A percentile compares a stretch with the other conserved stretches of the same genome.
Conservation (phyloP, 345 rosid genomes). For the Lepidium aucheri region DNA sequence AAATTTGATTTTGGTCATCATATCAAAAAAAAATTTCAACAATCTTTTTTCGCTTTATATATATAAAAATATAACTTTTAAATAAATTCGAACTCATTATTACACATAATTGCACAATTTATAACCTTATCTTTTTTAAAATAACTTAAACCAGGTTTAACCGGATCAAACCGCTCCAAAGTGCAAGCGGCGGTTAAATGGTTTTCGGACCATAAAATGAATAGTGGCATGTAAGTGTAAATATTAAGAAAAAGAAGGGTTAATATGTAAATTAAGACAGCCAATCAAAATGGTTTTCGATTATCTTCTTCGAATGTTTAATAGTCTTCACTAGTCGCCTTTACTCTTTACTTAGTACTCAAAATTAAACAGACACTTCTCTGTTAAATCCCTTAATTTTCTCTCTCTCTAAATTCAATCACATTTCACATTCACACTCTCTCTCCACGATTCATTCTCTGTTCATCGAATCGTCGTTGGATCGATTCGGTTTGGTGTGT, state of each 20-base stretch:
- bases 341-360: slow-evolving; percentile 21
- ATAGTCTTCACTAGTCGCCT: not conserved
- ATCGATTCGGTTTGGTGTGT: slow-evolving; percentile 6
- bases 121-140: not conserved
- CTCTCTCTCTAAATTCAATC: slow-evolving; percentile 19
- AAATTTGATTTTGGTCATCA: not conserved
- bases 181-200: not conserved
- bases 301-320: slow-evolving; percentile 31
- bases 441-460: not conserved
- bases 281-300: slow-evolving; percentile 21
- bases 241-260: slow-evolving; percentile 22
- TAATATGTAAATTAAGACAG: not conserved
- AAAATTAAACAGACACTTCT: slow-evolving; percentile 34
- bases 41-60: not conserved
- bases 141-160: not conserved
- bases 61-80: too few relatives aligned
- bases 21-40: too few relatives aligned
- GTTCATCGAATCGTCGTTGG: slow-evolving; percentile 1
- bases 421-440: not conserved
- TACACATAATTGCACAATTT: not conserved
- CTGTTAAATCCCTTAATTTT: slow-evolving; percentile 22
- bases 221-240: slow-evolving; percentile 43
- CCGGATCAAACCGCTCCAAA: not conserved
- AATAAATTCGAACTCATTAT: too few relatives aligned
- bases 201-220: not conserved